phyloP scores from a whole-genome alignment of 2,329 filamentous ascomycete species.

The Penicillium expansum region DNA sequence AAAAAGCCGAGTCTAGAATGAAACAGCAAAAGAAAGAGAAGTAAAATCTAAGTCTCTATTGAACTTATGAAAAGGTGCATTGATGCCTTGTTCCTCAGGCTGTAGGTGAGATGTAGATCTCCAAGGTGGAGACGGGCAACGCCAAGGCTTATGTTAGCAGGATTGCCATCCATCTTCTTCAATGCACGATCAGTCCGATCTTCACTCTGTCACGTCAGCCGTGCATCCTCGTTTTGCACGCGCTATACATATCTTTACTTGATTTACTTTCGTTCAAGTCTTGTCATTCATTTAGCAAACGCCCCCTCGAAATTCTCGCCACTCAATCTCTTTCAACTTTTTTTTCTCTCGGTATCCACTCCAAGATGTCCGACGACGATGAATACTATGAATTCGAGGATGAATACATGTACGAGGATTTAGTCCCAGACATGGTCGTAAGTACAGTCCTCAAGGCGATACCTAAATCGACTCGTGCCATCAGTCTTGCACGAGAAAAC shows the following conservation, averaged over 20 bases:
- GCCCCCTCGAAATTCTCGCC: not conserved
- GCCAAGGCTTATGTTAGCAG: slow-evolving; percentile 29
- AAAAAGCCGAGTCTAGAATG: not conserved
- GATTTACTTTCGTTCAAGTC: not conserved
- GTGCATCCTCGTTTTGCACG: slow-evolving; percentile 6
- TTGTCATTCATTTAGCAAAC: not conserved
- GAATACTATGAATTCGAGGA: slow-evolving; percentile 39
- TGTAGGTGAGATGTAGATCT: not conserved
- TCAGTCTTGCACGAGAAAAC: not conserved
- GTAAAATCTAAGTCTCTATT: not conserved
- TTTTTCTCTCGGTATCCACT: not conserved
- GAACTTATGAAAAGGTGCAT: not conserved
- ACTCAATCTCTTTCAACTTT: not conserved
- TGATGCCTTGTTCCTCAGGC: not conserved
- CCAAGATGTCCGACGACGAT: slow-evolving; percentile 40
- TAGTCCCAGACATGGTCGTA: slow-evolving; percentile 36
- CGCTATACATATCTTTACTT: not conserved
- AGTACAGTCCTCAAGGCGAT: slow-evolving; percentile 9
- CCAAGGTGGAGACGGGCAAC: slow-evolving; percentile 8
- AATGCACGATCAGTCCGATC: slow-evolving; percentile 19
- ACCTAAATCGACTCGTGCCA: not conserved
- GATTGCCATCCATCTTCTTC: slow-evolving; percentile 3
- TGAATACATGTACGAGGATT: slow-evolving; percentile 35
- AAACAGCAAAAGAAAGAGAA: not conserved
- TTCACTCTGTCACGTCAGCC: slow-evolving; percentile 13